Evolutionary conservation across 73 alveolate genomes (phyloP).

Genomic region (Symbiodinium natans): DNA sequence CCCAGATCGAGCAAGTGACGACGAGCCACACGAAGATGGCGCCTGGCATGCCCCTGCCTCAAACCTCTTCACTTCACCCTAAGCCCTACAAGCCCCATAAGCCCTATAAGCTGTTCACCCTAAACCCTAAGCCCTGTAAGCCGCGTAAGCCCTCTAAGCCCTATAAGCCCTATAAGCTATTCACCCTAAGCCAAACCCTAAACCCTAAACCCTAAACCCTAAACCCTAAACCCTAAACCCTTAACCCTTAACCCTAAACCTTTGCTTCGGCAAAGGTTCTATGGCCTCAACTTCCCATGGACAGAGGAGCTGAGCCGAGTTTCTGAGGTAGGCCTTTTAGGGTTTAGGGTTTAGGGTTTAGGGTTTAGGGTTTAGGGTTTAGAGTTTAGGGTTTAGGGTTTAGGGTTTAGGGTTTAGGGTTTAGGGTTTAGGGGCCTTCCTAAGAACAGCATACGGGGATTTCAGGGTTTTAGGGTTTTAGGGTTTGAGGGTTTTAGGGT

Average conservation of each 20-base stretch:
- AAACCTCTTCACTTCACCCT: neutral
- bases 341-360: too few species aligned
- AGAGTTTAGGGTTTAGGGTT: too few species aligned
- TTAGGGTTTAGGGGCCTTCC: too few species aligned
- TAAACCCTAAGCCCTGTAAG: neutral
- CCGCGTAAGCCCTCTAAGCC: too few species aligned
- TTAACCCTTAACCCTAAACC: neutral
- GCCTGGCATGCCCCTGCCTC: neutral
- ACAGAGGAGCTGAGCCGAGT: slow-evolving; percentile 1
- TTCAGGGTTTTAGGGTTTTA: too few species aligned
- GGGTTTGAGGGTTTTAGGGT: too few species aligned
- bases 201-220: neutral
- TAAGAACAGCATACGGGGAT: too few species aligned
- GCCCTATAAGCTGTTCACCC: neutral
- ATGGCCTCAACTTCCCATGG: slow-evolving; percentile 71
- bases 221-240: neutral
- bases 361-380: too few species aligned
- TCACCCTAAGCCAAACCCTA: too few species aligned
- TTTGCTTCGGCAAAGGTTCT: neutral
- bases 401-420: too few species aligned
- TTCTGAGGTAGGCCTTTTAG: too few species aligned
- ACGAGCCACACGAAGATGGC: slow-evolving; percentile 11
- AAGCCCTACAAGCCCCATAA: neutral
- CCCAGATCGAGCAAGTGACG: neutral
- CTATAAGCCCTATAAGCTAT: neutral